Evolutionary conservation across 2,329 filamentous ascomycete genomes (phyloP), one percentile per base, ranked within the genome.

Genomic region (Claviceps pazoutovae): DNA sequence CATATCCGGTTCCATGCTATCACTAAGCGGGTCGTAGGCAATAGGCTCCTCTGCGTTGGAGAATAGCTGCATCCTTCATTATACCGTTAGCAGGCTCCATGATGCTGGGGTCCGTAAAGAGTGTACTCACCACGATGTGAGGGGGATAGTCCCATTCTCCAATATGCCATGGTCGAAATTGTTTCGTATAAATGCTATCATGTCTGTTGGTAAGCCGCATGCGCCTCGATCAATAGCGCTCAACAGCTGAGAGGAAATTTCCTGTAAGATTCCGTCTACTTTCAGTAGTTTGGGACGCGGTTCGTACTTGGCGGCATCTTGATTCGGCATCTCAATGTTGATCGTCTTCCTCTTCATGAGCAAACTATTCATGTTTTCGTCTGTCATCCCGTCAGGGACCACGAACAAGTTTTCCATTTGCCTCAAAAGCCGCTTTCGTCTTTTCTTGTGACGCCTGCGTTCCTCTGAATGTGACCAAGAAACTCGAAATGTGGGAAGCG

Each of bases 331-430:
- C 16, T 34, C 26, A 4, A 49, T 39, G 5, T 52, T 3, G 21
- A 47, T 19, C 13, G 13, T 37, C 26, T 39, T 44, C 7, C 17
- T 13, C 16, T 14, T 26, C 17, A 45, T 45, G 9, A 57, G 38
- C 9, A 62, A 45, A 4, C 49, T 46, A 13, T 61, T 56, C 16
- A 65, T 42, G 5, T 61, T 56, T 1, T 56, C 55, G 5, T 65
- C 62, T 11, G 58, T 58, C 54, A 68, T 57, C 5, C 58, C 58
- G 47, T 71, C 68, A 1, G 68, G 67, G 13, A 70, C 56, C n/a
- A 69, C 62, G 53, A 71, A 70, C 1, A 62, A 56, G 5, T 56
- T 56, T 9, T 55, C 59, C 46, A 68, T 60, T 26, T 64, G 59
- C 2, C 54, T 59, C 21, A 67, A 51, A 36, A 66, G 60, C 2